Evolutionary conservation across 2,329 filamentous ascomycete species (phyloP).

Genomic region (Chaetothyriales sp.): DNA sequence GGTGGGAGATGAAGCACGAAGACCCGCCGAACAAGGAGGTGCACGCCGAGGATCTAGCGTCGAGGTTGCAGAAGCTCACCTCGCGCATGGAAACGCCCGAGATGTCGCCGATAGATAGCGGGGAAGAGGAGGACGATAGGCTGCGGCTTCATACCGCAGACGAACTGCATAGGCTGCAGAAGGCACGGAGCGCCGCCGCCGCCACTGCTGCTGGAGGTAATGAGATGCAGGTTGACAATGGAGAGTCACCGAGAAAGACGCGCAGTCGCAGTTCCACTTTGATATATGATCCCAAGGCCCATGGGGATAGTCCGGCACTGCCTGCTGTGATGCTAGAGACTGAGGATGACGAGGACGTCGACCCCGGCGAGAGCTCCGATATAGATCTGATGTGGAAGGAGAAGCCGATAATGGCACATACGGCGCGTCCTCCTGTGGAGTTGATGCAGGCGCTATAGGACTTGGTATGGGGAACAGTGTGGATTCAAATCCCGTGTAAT

Average conservation of each 20-base stretch:
- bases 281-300: slow-evolving; percentile 50
- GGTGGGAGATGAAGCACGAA: slow-evolving; percentile 50
- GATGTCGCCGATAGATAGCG: neutral
- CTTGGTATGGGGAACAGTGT: neutral
- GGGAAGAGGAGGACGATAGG: slow-evolving; percentile 8
- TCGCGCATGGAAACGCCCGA: slow-evolving; percentile 19
- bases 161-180: slow-evolving; percentile 1
- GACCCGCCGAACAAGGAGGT: slow-evolving; percentile 54
- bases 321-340: slow-evolving; percentile 53
- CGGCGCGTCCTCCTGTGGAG: slow-evolving; percentile 43
- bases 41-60: slow-evolving; percentile 47
- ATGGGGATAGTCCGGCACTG: slow-evolving; percentile 45
- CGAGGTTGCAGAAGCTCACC: slow-evolving; percentile 41
- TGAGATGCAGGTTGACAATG: slow-evolving; percentile 2
- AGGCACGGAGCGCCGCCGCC: slow-evolving; percentile 2
- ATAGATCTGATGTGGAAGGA: slow-evolving; percentile 27
- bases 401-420: slow-evolving; percentile 36
- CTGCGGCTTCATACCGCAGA: slow-evolving; percentile 11
- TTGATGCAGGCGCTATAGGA: slow-evolving; percentile 31
- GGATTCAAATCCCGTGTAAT: neutral
- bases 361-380: slow-evolving; percentile 22
- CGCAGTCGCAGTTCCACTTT: slow-evolving; percentile 43
- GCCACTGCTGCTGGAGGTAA: slow-evolving; percentile 5
- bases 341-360: slow-evolving; percentile 33
- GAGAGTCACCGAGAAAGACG: slow-evolving; percentile 22